Evolutionary conservation across 129 eudicot genomes (phyloP).

Genomic region (Pseudognaphalium luteoalbum): DNA sequence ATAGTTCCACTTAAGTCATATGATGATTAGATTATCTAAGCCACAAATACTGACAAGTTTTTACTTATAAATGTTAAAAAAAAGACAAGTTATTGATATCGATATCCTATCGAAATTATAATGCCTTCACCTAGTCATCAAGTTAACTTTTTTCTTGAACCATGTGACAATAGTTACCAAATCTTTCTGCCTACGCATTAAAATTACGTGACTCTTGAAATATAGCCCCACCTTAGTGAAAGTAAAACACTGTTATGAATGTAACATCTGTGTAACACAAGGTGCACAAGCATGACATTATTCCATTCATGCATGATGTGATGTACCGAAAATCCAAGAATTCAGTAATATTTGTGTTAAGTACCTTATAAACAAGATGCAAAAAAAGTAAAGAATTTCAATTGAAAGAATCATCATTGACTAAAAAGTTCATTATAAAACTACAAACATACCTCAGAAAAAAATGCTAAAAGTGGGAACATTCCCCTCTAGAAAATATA

Average conservation of each 20-base stretch:
- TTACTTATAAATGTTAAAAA: background rate
- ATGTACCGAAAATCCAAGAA: background rate
- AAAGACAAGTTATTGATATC: background rate
- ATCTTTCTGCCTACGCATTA: conserved; percentile 1
- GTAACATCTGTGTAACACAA: conserved; percentile 3
- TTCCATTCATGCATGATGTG: conserved; percentile 2
- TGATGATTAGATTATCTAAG: conserved; percentile 1
- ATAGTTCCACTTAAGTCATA: conserved; percentile 6
- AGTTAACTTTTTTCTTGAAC: background rate
- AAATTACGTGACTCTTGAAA: background rate
- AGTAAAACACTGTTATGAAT: background rate
- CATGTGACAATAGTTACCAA: conserved; percentile 13
- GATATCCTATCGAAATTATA: background rate
- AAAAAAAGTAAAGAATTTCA: conserved; percentile 35
- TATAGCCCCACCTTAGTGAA: background rate
- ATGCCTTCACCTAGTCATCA: background rate
- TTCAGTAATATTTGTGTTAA: background rate
- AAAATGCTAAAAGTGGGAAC: conserved; percentile 55
- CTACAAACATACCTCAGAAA: conserved; percentile 73
- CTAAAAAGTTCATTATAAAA: conserved; percentile 42
- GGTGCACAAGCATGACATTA: background rate
- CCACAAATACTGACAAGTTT: background rate
- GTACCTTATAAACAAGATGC: conserved; percentile 4
- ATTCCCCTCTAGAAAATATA: conserved; percentile 45
- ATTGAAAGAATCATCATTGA: conserved; percentile 45